phyloP scores from a whole-genome alignment of 352 stramenopile species.

The Globisporangium splendens region DNA sequence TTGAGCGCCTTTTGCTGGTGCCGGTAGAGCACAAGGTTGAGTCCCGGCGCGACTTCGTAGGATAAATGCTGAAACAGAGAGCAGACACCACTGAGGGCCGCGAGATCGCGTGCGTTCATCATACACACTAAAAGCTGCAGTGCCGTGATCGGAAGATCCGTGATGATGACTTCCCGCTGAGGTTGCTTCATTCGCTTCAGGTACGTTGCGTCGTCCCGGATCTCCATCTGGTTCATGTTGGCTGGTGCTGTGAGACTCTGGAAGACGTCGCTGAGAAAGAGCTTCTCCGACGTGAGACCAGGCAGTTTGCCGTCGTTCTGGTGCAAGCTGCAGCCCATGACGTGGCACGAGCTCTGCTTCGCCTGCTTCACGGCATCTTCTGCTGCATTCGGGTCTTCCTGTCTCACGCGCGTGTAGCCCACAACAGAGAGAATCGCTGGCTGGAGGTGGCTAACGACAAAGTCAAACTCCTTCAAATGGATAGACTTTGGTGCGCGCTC shows the following conservation, averaged over 20 bases:
- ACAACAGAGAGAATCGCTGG: conserved; percentile 33
- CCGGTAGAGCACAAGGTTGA: conserved; percentile 69
- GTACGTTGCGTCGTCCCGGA: conserved; percentile 68
- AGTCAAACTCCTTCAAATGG: conserved; percentile 46
- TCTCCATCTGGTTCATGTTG: conserved; percentile 56
- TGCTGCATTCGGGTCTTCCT: conserved; percentile 11
- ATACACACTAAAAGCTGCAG: conserved; percentile 61
- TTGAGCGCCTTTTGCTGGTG: conserved; percentile 75
- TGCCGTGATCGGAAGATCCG: conserved; percentile 54
- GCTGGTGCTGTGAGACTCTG: conserved; percentile 55
- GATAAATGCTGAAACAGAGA: conserved; percentile 76
- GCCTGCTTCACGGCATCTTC: conserved; percentile 25
- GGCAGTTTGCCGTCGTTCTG: conserved; percentile 9
- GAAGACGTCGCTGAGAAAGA: conserved; percentile 71
- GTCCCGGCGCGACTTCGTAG: conserved; percentile 78
- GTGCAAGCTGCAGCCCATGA: conserved; percentile 62
- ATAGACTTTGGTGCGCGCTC: conserved; percentile 18
- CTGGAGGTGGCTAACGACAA: conserved; percentile 61
- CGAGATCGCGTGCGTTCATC: conserved; percentile 56
- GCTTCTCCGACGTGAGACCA: conserved; percentile 17
- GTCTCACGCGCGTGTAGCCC: conserved; percentile 13
- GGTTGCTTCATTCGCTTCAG: conserved; percentile 38
- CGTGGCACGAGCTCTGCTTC: conserved; percentile 51
- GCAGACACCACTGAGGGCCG: conserved; percentile 55
- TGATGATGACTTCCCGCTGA: conserved; percentile 41